Percentiles rank a stretch among this genome's conserved stretches.
Conservation (phyloP, 1,139 yeast species). For the Sugiyamaella novakii region DNA sequence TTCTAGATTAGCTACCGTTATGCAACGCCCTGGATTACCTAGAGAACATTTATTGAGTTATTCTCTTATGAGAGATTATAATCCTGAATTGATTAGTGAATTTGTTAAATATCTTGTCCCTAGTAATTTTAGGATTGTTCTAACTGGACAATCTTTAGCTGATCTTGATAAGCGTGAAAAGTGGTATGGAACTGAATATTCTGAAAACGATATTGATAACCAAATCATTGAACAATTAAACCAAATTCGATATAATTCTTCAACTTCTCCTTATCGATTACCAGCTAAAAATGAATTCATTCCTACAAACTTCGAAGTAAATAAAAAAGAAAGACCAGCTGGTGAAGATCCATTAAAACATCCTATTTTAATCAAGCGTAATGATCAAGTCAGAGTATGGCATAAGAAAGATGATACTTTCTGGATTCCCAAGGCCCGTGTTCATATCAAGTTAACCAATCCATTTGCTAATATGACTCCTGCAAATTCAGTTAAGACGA, state of each 20-base stretch:
- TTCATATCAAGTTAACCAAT: conserved; percentile 61
- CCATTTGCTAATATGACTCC: conserved; percentile 66
- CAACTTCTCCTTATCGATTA: conserved; percentile 52
- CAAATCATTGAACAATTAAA: conserved; percentile 46
- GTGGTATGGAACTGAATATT: conserved; percentile 91
- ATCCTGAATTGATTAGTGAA: conserved; percentile 55
- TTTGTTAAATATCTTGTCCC: conserved; percentile 56
- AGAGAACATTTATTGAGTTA: conserved; percentile 61
- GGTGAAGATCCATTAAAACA: conserved; percentile 43
- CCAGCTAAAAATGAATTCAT: conserved; percentile 79
- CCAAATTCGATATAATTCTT: conserved; percentile 37
- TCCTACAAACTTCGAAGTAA: conserved; percentile 72
- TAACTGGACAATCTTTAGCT: conserved; percentile 47
- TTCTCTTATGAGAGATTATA: conserved; percentile 60
- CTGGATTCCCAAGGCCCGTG: conserved; percentile 82
- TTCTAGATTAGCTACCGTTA: conserved; percentile 50
- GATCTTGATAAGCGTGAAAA: conserved; percentile 56
- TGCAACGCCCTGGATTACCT: conserved; percentile 61
- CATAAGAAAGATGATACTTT: conserved; percentile 88
- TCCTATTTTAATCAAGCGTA: conserved; percentile 53
- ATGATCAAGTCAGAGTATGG: conserved; percentile 63
- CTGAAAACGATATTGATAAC: conserved; percentile 49
- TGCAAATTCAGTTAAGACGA: conserved; percentile 57
- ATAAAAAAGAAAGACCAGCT: conserved; percentile 44
- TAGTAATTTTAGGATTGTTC: conserved; percentile 60